A percentile compares a stretch with the other conserved stretches of the same genome.
These are phyloP conservation scores for Yarrowia sp. DNA, from an alignment of 805 yeast species.

Conservation along the genomic window DNA sequence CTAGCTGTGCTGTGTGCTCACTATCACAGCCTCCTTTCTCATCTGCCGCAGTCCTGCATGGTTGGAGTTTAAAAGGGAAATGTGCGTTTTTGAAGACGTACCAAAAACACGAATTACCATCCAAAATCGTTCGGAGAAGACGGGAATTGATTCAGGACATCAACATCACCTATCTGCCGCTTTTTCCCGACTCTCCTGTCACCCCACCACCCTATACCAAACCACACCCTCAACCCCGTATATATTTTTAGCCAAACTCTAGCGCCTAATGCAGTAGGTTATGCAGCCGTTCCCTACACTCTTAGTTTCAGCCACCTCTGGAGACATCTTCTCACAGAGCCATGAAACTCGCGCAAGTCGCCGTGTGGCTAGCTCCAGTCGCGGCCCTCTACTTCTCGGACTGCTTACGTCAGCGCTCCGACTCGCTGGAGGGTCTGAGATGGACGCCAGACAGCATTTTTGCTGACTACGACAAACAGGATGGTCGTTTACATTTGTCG, in stretches of 20 bases:
- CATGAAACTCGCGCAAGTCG: not conserved
- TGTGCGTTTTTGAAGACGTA: too few species aligned
- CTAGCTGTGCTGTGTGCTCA: too few species aligned
- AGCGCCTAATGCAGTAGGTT: not conserved
- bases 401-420: not conserved
- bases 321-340: not conserved
- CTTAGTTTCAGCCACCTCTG: not conserved
- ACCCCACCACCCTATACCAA: not conserved
- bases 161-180: too few species aligned
- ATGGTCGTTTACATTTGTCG: constrained; percentile 6
- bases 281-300: not conserved
- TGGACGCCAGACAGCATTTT: constrained; percentile 8
- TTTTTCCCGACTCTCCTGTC: too few species aligned
- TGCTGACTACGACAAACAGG: not conserved
- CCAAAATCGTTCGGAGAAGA: too few species aligned
- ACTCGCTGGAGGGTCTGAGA: not conserved
- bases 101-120: too few species aligned
- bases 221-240: not conserved
- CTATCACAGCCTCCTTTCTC: not conserved
- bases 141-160: too few species aligned
- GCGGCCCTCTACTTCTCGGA: not conserved
- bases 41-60: not conserved
- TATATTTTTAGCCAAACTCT: not conserved
- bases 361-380: not conserved
- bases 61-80: not conserved